phyloP scores from a whole-genome alignment of 2,329 filamentous ascomycete species.

The Diaporthe ampelina region DNA sequence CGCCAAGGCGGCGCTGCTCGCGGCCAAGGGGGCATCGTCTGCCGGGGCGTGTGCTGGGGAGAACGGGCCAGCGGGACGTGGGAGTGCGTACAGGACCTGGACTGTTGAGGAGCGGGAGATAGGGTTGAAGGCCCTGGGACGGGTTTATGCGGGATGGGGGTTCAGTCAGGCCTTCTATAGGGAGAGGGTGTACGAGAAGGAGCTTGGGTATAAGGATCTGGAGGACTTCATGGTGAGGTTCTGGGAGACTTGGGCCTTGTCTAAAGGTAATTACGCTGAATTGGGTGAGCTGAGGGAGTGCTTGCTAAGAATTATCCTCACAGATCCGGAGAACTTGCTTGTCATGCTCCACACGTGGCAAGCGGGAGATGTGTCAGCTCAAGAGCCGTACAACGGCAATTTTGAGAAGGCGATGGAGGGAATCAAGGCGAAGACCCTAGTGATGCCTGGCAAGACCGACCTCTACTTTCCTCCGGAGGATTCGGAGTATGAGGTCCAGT shows the following conservation, averaged over 20 bases:
- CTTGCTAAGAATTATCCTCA: neutral
- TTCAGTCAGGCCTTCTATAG: constrained; percentile 86
- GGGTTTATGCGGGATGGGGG: constrained; percentile 86
- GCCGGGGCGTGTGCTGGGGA: constrained; percentile 37
- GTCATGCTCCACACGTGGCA: constrained; percentile 81
- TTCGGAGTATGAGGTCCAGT: constrained; percentile 78
- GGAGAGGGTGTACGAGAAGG: constrained; percentile 73
- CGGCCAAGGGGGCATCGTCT: constrained; percentile 50
- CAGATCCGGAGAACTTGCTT: constrained; percentile 46
- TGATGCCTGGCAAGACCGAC: constrained; percentile 80
- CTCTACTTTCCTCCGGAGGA: constrained; percentile 88
- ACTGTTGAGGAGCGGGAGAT: constrained; percentile 48
- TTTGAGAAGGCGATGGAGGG: constrained; percentile 75
- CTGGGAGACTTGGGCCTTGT: constrained; percentile 79
- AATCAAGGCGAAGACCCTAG: constrained; percentile 80
- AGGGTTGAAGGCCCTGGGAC: constrained; percentile 77
- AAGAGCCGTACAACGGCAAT: constrained; percentile 76
- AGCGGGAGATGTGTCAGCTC: constrained; percentile 76
- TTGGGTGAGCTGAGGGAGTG: neutral
- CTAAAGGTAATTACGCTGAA: constrained; percentile 38
- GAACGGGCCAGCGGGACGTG: neutral
- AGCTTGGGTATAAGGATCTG: constrained; percentile 74
- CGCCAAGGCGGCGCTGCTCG: constrained; percentile 60
- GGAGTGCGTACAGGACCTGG: constrained; percentile 37
- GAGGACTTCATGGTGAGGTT: constrained; percentile 82